Base-by-base conservation (phyloP, 495 filamentous ascomycete genomes). In the Neurospora sp. region DNA sequence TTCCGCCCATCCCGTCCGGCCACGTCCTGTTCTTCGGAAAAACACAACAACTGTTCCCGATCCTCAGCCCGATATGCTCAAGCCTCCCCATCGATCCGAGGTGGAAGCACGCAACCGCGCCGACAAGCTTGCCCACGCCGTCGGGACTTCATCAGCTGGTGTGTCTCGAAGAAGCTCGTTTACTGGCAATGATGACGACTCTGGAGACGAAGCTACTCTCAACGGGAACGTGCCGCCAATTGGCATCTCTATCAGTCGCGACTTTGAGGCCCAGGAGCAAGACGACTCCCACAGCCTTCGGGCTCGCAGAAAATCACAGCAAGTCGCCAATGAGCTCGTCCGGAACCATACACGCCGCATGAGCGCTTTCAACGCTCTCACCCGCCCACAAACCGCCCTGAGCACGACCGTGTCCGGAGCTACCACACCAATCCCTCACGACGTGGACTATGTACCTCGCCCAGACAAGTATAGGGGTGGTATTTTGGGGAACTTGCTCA, bases 401-500 rank as follows among this genome's bases (percentile, higher is more conserved):
- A 65, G 53, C 53, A 37, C 53, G 14, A 8, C 18, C 53, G 53
- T 40, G n/a, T 76, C 79, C 10, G 78, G 79, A n/a, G 70, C 77
- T 12, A 61, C 72, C 3, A 80, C 80, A 2, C 79, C 80, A 3
- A 37, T 80, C 38, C 84, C 86, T 18, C 82, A 86, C 70, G 88
- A 92, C 71, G 2, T 73, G 35, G 85, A 87, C 61, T 94, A 93
- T 75, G 85, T 92, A 7, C 89, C 90, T 47, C 85, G 85, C 16
- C 94, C 93, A 4, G 78, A 85, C 8, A 86, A 91, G 69, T 96
- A 92, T 78, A 91, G 89, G 61, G 89, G 89, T 44, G 93, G 94
- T 39, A 87, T 96, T 61, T 83, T 98, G 8, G 89, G 90, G 6
- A 91, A 89, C 8, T 82, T 98, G 3, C 82, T 97, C 71, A 96